Evolutionary conservation across 208 protist genomes (phyloP).

Genomic region (Trypanosoma avium): DNA sequence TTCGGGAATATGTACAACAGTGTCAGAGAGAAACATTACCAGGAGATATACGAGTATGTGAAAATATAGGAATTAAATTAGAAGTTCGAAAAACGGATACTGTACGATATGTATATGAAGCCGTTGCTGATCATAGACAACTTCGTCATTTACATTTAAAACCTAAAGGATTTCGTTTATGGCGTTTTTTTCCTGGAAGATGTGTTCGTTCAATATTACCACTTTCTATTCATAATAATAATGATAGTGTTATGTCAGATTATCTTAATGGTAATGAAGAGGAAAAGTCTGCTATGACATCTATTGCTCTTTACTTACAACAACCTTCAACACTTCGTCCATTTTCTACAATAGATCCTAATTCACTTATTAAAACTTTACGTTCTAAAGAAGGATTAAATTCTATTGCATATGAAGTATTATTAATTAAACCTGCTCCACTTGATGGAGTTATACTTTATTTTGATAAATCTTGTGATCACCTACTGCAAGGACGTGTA

Average conservation of each 20-base stretch:
- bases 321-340: slow-evolving; percentile 33
- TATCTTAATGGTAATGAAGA: slow-evolving; percentile 1
- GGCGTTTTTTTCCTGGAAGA: no score
- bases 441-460: slow-evolving; percentile 13
- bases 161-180: slow-evolving; percentile 37
- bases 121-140: slow-evolving; percentile 35
- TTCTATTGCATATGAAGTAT: neutral
- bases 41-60: slow-evolving; percentile 28
- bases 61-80: slow-evolving; percentile 40
- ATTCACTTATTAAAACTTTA: neutral
- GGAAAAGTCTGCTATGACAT: slow-evolving; percentile 20
- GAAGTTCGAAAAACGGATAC: slow-evolving; percentile 54
- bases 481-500: neutral
- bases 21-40: slow-evolving; percentile 55
- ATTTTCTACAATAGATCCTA: neutral
- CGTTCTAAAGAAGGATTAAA: neutral
- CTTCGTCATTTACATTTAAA: slow-evolving; percentile 31
- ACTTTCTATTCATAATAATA: slow-evolving; percentile 31
- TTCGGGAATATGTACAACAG: slow-evolving; percentile 36
- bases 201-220: slow-evolving; percentile 31
- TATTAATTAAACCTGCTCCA: neutral
- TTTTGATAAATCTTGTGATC: neutral
- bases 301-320: slow-evolving; percentile 57
- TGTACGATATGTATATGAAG: slow-evolving; percentile 47
- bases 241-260: slow-evolving; percentile 4